Percentiles rank a stretch among this genome's conserved stretches.
Conservation (phyloP, 495 filamentous ascomycete genomes). For the Penicillium herquei region DNA sequence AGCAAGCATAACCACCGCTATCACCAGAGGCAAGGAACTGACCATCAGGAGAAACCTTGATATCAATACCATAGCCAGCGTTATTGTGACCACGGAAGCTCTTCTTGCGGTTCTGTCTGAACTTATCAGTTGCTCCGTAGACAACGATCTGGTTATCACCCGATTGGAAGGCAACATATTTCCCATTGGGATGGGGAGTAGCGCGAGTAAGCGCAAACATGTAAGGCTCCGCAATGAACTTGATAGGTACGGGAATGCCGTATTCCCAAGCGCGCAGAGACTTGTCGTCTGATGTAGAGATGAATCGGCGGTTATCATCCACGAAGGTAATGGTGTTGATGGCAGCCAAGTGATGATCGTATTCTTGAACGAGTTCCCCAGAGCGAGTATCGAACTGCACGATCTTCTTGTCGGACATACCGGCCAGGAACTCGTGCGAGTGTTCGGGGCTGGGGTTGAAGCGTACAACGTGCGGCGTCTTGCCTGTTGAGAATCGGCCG, state of each 20-base stretch:
- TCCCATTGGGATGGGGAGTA: conserved; percentile 79
- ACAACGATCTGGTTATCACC: conserved; percentile 96
- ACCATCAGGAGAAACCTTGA: conserved; percentile 85
- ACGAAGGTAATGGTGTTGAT: conserved; percentile 98
- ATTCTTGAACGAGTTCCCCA: conserved; percentile 88
- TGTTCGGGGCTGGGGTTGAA: conserved; percentile 82
- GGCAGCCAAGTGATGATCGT: conserved; percentile 95
- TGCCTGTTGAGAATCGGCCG: conserved; percentile 83
- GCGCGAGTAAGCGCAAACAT: conserved; percentile 91
- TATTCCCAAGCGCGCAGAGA: conserved; percentile 96
- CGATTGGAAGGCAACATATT: conserved; percentile 89
- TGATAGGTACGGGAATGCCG: conserved; percentile 89
- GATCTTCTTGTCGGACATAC: conserved; percentile 98
- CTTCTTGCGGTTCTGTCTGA: conserved; percentile 97
- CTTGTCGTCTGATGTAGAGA: conserved; percentile 96
- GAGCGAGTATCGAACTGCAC: conserved; percentile 92
- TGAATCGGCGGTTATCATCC: conserved; percentile 91
- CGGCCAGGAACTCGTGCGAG: conserved; percentile 87
- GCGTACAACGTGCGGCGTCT: conserved; percentile 90
- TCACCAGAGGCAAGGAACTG: conserved; percentile 85
- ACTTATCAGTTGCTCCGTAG: conserved; percentile 89
- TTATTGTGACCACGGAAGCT: conserved; percentile 93
- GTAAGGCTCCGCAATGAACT: conserved; percentile 89
- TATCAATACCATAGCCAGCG: conserved; percentile 87
- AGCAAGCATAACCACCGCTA: conserved; percentile 81